These are phyloP conservation scores for Neophaeococcomyces mojaviensis DNA, from an alignment of 2,329 filamentous ascomycete genomes.

Conservation along the genomic window DNA sequence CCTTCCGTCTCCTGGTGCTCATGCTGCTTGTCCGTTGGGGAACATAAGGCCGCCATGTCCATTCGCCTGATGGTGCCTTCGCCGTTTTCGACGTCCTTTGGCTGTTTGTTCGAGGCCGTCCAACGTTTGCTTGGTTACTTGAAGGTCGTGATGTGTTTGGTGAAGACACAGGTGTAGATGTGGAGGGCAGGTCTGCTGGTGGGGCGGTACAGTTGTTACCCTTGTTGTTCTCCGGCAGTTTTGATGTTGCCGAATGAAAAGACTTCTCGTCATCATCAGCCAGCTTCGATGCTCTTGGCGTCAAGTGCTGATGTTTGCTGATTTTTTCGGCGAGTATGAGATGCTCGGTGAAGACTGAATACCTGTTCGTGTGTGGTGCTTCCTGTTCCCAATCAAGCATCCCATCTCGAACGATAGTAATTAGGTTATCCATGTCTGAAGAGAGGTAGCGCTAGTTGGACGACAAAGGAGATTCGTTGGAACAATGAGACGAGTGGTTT, in stretches of 20 bases:
- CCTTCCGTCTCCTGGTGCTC: not conserved
- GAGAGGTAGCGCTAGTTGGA: not conserved
- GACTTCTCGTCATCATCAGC: not conserved
- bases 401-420: constrained; percentile 4
- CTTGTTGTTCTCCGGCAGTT: not conserved
- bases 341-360: constrained; percentile 54
- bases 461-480: not conserved
- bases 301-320: constrained; percentile 29
- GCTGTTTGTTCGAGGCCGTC: not conserved
- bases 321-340: constrained; percentile 11
- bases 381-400: constrained; percentile 5
- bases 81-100: not conserved
- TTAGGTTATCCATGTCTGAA: not conserved
- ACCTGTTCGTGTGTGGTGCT: constrained; percentile 34
- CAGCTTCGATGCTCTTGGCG: constrained; percentile 23
- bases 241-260: not conserved
- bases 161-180: too few species aligned
- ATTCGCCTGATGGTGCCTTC: not conserved
- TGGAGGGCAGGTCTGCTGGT: not conserved
- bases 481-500: too few species aligned
- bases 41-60: constrained; percentile 5
- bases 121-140: not conserved
- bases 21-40: constrained; percentile 7
- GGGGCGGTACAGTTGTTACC: not conserved
- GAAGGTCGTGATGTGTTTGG: not conserved